Evolutionary conservation across 225 moss, liverwort and hornwort species (phyloP).

Genomic region (Asterella californica): DNA sequence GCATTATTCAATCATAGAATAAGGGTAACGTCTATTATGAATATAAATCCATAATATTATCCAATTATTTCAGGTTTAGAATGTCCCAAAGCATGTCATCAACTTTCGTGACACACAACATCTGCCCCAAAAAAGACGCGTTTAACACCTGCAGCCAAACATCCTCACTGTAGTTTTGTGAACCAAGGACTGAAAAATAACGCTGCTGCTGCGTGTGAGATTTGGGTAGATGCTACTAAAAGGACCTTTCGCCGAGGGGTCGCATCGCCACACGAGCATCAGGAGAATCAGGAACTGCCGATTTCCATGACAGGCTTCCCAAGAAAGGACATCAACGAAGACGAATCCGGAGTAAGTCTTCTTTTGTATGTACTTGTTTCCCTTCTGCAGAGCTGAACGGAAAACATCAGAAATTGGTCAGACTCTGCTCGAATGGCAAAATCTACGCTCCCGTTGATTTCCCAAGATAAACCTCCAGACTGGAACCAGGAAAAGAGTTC

Average conservation of each 20-base stretch:
- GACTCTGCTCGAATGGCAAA: background rate
- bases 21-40: constrained; percentile 67
- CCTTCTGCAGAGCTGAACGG: constrained; percentile 40
- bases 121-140: constrained; percentile 82
- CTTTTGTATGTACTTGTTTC: constrained; percentile 86
- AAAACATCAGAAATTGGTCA: background rate
- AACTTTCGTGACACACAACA: constrained; percentile 77
- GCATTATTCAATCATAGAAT: constrained; percentile 64
- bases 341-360: constrained; percentile 82
- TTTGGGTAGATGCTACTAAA: too few species aligned
- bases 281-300: constrained; percentile 90
- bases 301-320: constrained; percentile 89
- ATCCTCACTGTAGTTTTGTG: too few species aligned
- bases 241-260: constrained; percentile 66
- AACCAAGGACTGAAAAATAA: too few species aligned
- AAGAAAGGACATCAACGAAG: constrained; percentile 86
- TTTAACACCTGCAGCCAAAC: constrained; percentile 56
- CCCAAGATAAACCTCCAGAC: background rate
- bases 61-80: constrained; percentile 80
- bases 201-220: too few species aligned
- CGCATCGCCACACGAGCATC: constrained; percentile 80
- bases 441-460: background rate
- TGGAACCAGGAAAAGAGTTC: background rate
- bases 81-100: constrained; percentile 76
- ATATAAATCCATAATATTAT: constrained; percentile 90